Evolutionary conservation across 2,329 filamentous ascomycete species (phyloP).

Genomic region (Pseudocercospora fijiensis): DNA sequence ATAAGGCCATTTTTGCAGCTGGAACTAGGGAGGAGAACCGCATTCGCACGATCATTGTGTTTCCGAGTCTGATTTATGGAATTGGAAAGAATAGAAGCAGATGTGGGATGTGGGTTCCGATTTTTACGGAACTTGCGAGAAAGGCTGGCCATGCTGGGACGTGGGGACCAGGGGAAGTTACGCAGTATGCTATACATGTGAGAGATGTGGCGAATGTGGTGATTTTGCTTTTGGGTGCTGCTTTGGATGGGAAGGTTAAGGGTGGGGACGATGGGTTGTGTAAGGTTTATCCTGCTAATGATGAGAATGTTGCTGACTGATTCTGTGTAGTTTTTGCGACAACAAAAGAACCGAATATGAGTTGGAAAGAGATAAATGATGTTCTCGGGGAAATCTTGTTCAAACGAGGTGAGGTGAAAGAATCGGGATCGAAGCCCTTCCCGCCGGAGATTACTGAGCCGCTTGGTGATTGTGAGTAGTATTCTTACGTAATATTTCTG

Average conservation of each 20-base stretch:
- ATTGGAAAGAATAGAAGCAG: not conserved
- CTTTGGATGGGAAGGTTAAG: not conserved
- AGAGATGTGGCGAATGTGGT: not conserved
- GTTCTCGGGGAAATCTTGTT: not conserved
- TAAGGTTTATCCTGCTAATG: not conserved
- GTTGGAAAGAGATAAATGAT: not conserved
- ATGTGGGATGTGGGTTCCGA: not conserved
- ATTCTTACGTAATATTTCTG: not conserved
- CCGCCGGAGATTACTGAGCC: not conserved
- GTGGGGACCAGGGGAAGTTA: conserved; percentile 1
- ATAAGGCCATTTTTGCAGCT: not conserved
- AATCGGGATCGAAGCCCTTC: not conserved
- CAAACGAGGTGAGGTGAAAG: not conserved
- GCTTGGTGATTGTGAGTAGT: not conserved
- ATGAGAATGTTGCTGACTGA: too few species aligned
- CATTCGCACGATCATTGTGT: not conserved
- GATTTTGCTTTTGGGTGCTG: not conserved
- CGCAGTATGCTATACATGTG: conserved; percentile 1
- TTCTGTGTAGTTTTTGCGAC: not conserved
- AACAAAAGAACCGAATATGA: conserved; percentile 1
- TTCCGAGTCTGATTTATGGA: conserved; percentile 1
- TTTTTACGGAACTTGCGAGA: not conserved
- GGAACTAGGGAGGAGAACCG: not conserved
- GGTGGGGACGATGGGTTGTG: conserved; percentile 3
- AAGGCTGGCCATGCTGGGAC: not conserved